Evolutionary conservation across 140 eudicot genomes (phyloP).

Genomic region (Oenanthe javanica): DNA sequence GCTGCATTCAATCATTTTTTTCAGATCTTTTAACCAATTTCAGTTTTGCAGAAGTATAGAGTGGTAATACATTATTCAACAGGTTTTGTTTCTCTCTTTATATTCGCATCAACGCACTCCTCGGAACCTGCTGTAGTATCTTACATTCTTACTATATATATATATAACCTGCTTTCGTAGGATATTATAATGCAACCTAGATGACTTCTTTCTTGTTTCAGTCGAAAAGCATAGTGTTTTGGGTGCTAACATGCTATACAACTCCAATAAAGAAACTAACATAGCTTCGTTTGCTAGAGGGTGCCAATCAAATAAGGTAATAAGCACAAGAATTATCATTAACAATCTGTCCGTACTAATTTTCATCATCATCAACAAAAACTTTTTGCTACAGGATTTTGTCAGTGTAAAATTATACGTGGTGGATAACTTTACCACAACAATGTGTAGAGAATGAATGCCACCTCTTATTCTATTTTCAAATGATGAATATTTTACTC

Average conservation of each 20-base stretch:
- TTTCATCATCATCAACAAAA: not conserved
- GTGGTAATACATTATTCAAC: not conserved
- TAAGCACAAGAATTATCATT: not conserved
- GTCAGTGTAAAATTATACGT: not conserved
- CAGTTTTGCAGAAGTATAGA: not conserved
- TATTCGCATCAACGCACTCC: slow-evolving; percentile 21
- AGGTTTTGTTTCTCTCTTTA: not conserved
- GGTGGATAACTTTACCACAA: not conserved
- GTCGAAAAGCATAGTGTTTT: not conserved
- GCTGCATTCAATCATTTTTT: slow-evolving; percentile 58
- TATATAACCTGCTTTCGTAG: not conserved
- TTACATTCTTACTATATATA: no score
- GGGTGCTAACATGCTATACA: not conserved
- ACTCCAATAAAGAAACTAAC: not conserved
- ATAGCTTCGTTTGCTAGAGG: not conserved
- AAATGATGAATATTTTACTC: not conserved
- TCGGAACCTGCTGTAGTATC: no score
- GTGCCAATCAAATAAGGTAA: not conserved
- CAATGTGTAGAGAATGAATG: not conserved
- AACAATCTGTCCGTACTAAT: not conserved
- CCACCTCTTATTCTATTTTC: slow-evolving; percentile 4
- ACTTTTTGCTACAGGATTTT: not conserved
- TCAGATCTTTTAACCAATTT: slow-evolving; percentile 25
- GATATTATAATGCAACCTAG: not conserved
- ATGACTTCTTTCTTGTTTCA: not conserved